Conservation (phyloP, 305 asterid genomes). For the Fraxinus albicans region DNA sequence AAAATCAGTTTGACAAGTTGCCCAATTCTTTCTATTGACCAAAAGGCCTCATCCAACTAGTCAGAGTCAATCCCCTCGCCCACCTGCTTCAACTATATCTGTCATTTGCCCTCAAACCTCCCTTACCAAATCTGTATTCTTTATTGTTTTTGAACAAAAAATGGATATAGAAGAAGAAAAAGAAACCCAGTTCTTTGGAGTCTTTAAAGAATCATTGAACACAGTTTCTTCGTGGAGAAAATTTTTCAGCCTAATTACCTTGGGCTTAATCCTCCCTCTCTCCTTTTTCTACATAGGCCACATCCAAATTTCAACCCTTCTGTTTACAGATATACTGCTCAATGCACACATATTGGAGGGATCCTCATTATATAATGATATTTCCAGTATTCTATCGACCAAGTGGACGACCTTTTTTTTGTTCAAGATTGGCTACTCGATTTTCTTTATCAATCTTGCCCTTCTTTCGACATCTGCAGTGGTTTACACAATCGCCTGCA, state of each 20-base stretch:
- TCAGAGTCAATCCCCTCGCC: neutral
- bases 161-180: neutral
- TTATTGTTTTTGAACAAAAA: neutral
- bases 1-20: neutral
- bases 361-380: neutral
- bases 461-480: neutral
- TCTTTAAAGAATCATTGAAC: neutral
- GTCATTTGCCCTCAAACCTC: neutral
- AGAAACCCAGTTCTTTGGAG: neutral
- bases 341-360: neutral
- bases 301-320: neutral
- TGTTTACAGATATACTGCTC: neutral
- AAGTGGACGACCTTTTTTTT: neutral
- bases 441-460: neutral
- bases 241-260: neutral
- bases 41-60: neutral
- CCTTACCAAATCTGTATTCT: no score
- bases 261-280: neutral
- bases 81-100: neutral
- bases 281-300: neutral
- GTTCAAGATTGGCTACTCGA: neutral
- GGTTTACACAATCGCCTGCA: neutral
- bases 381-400: neutral
- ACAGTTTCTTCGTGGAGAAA: neutral
- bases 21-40: neutral